phyloP scores from a whole-genome alignment of 2,329 filamentous ascomycete genomes.

The Ceratocystis harringtonii region DNA sequence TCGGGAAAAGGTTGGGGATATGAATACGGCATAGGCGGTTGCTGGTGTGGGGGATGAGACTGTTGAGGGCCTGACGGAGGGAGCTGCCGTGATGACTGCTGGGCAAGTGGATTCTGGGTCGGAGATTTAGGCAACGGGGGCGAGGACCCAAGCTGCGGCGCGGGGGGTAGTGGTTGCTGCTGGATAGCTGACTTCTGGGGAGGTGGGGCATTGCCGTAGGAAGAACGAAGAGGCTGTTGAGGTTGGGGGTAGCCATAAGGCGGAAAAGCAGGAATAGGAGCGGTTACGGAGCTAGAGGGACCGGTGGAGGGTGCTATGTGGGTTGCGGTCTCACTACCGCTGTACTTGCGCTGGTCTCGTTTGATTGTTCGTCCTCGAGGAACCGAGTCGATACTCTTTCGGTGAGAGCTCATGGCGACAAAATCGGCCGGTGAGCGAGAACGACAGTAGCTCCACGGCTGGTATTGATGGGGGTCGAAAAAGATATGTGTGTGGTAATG shows the following conservation, averaged over 20 bases:
- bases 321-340: not conserved
- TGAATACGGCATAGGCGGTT: constrained; percentile 17
- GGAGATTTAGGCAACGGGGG: constrained; percentile 9
- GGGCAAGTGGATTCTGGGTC: constrained; percentile 6
- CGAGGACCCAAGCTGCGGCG: constrained; percentile 14
- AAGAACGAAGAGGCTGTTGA: not conserved
- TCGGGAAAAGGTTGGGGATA: constrained; percentile 16
- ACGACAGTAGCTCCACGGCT: not conserved
- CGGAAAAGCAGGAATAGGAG: not conserved
- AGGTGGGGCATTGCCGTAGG: not conserved
- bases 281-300: not conserved
- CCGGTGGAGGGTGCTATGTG: constrained; percentile 1
- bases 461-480: not conserved
- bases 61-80: not conserved
- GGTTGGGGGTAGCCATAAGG: constrained; percentile 7
- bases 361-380: constrained; percentile 1
- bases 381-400: constrained; percentile 8
- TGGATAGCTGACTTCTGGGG: constrained; percentile 5
- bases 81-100: constrained; percentile 15
- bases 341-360: constrained; percentile 3
- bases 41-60: constrained; percentile 8
- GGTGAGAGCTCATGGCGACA: constrained; percentile 9
- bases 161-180: constrained; percentile 15
- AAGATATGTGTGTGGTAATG: not conserved
- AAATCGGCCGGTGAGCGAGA: not conserved